Evolutionary conservation across 371 early-diverging fungal species (phyloP).

Genomic region (Mucor saturninus): DNA sequence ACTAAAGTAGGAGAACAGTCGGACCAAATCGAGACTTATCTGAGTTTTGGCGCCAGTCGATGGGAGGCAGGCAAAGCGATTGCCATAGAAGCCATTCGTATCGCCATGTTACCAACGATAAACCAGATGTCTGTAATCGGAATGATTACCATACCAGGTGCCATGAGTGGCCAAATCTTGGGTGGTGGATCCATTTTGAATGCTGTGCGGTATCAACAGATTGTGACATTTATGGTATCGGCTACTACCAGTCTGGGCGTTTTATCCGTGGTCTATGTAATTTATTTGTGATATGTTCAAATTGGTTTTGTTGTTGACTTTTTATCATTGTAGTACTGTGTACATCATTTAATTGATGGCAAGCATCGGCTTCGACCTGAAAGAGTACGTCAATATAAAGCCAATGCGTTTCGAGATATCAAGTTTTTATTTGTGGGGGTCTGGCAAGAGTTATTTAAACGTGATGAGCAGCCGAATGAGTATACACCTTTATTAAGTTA

Average conservation of each 20-base stretch:
- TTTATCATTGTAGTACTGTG: constrained; percentile 43
- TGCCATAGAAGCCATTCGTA: constrained; percentile 72
- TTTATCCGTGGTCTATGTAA: constrained; percentile 62
- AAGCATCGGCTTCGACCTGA: constrained; percentile 63
- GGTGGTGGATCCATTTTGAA: constrained; percentile 82
- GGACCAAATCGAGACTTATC: constrained; percentile 75
- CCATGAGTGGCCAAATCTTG: constrained; percentile 91
- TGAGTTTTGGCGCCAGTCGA: constrained; percentile 83
- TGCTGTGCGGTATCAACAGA: constrained; percentile 82
- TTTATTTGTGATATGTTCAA: not conserved
- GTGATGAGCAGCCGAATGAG: not conserved
- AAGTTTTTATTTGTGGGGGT: constrained; percentile 10
- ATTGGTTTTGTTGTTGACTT: not conserved
- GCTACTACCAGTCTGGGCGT: constrained; percentile 73
- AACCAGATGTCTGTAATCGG: constrained; percentile 88
- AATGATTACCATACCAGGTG: constrained; percentile 87
- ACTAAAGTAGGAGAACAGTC: constrained; percentile 58
- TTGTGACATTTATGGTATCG: constrained; percentile 84
- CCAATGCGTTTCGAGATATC: constrained; percentile 29
- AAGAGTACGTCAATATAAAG: constrained; percentile 40
- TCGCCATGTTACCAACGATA: constrained; percentile 82
- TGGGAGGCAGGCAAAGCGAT: constrained; percentile 84
- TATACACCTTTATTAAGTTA: constrained; percentile 9
- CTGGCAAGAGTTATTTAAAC: constrained; percentile 9
- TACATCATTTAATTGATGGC: constrained; percentile 64